Evolutionary conservation across 1,284 basidiomycete species (phyloP), one percentile per base, ranked within the genome.

Genomic region (Stygiomarasmius scandens): DNA sequence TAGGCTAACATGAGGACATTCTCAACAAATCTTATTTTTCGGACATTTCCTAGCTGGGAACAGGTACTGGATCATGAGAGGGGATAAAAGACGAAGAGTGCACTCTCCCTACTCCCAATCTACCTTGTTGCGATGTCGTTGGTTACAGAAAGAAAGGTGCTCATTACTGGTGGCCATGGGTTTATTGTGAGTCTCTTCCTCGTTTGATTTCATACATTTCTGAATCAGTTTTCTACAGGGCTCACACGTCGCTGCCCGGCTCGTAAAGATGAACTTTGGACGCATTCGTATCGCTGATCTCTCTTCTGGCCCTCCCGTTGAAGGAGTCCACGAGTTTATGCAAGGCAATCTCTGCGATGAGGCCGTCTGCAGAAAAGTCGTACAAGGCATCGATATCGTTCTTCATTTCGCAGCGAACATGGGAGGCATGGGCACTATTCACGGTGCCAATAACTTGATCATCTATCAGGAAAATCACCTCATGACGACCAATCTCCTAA

Each of bases 401-500:
- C 68, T 85, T 22, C 83, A 86, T 64, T 81, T 85, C 61, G 81
- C 83, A 3, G 83, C 82, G 8, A 79, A 74, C 27, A 85, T 84
- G 83, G 83, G 83, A 3, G 83, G 83, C 0, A 86, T 86, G 82
- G 82, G 84, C 1, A 77, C 77, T 0, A 86, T 86, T 36, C 83
- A 85, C 61, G 63, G 69, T 8, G 67, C 64, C 0, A 86, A 86
- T 62, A 80, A 82, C 45, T 69, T 75, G 51, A 60, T 62, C 23
- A 82, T 85, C 20, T 85, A 84, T 61, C 56, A 64, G 5, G 73
- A 78, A 38, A 86, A 86, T 58, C 74, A 80, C 34, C 27, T 58
- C 1, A 85, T 86, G 75, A 81, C 78, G 0, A 52, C 71, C 8
- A 82, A 83, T 56, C 52, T 85, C 27, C 63, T 86, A 24, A 47